These are phyloP conservation scores for Erysimum cheiranthoides DNA, from an alignment of 345 rosid genomes.

Conservation along the genomic window DNA sequence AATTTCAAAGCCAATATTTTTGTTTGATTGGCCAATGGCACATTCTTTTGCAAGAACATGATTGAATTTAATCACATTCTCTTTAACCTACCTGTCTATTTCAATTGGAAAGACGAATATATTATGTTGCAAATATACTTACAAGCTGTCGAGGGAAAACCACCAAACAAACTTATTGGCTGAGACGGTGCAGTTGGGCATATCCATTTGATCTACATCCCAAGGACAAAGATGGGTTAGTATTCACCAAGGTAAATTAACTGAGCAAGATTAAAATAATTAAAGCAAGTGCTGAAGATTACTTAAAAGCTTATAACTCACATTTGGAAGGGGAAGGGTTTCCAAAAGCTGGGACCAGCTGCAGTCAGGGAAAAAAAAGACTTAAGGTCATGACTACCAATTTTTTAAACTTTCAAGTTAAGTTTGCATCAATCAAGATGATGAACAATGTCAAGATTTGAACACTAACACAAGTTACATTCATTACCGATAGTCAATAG, in stretches of 20 bases:
- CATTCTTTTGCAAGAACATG: slow-evolving; percentile 12
- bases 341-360: slow-evolving; percentile 99
- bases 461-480: slow-evolving; percentile 28
- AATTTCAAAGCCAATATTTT: not conserved
- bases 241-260: slow-evolving; percentile 15
- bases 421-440: slow-evolving; percentile 9
- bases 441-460: slow-evolving; percentile 19
- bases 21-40: not conserved
- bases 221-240: slow-evolving; percentile 15
- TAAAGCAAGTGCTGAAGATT: not conserved
- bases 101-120: not conserved
- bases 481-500: slow-evolving; percentile 1
- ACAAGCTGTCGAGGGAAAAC: slow-evolving; percentile 98
- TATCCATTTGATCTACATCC: slow-evolving; percentile 92
- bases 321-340: slow-evolving; percentile 92
- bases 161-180: slow-evolving; percentile 88
- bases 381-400: not conserved
- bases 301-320: slow-evolving; percentile 50
- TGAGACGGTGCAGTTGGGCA: slow-evolving; percentile 98
- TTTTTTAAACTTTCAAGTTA: not conserved
- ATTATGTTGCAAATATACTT: slow-evolving; percentile 47
- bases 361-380: slow-evolving; percentile 47
- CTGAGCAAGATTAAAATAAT: not conserved
- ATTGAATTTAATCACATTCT: not conserved
- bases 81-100: not conserved